phyloP scores from a whole-genome alignment of 495 filamentous ascomycete genomes.

The Geoglossum glabrum region DNA sequence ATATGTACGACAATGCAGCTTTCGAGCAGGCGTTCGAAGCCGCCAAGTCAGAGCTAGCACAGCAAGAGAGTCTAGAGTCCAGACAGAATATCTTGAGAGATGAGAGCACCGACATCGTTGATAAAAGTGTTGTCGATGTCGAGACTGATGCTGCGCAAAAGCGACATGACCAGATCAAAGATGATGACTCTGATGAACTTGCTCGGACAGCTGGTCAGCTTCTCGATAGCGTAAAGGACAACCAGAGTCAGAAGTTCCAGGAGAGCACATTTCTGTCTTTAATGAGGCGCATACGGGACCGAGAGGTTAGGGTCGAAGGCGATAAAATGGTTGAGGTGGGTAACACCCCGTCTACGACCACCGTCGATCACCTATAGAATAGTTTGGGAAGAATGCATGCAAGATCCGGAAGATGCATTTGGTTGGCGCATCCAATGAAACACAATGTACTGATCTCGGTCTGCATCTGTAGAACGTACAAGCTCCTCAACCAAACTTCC shows the following conservation, averaged over 20 bases:
- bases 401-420: neutral
- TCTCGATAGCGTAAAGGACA: conserved; percentile 45
- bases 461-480: neutral
- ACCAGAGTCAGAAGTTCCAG: conserved; percentile 52
- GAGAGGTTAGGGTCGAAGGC: conserved; percentile 6
- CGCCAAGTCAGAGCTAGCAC: conserved; percentile 10
- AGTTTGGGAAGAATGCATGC: neutral
- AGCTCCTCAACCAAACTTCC: neutral
- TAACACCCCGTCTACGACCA: neutral
- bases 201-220: conserved; percentile 50
- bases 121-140: neutral
- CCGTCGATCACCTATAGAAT: neutral
- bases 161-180: conserved; percentile 8
- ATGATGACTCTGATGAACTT: conserved; percentile 32
- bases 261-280: conserved; percentile 57
- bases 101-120: neutral
- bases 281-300: conserved; percentile 32
- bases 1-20: conserved; percentile 36
- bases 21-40: conserved; percentile 42
- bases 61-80: neutral
- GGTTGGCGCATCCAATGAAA: neutral
- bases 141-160: neutral
- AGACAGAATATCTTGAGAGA: neutral
- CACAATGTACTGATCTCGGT: neutral
- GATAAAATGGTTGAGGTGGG: conserved; percentile 7